Evolutionary conservation across 257 asterid species (phyloP).

Genomic region (Capsicum pubescens): DNA sequence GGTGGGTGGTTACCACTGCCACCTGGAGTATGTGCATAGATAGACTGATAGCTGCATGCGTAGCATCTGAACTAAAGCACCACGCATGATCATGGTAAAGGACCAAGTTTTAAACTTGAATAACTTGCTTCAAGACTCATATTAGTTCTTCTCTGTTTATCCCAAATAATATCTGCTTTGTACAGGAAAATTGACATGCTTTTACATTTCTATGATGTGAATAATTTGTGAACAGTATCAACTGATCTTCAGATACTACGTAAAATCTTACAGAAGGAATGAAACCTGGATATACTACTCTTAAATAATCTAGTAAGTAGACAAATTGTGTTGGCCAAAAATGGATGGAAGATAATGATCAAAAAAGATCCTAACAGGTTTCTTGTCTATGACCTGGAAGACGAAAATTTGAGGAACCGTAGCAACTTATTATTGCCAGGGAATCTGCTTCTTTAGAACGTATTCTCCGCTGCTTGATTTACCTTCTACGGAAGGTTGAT

Average conservation of each 20-base stretch:
- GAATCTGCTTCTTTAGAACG: conserved; percentile 25
- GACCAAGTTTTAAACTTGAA: conserved; percentile 9
- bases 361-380: conserved; percentile 10
- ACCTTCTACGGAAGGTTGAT: conserved; percentile 20
- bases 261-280: conserved; percentile 20
- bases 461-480: conserved; percentile 17
- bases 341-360: conserved; percentile 16
- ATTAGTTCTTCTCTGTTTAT: conserved; percentile 5
- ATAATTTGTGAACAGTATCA: conserved; percentile 12
- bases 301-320: conserved; percentile 5
- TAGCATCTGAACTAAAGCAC: neutral
- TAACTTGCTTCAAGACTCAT: conserved; percentile 12
- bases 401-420: conserved; percentile 5
- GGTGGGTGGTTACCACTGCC: too few relatives aligned
- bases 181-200: conserved; percentile 20
- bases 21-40: too few relatives aligned
- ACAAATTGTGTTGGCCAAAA: conserved; percentile 19
- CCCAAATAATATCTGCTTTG: conserved; percentile 18
- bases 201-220: conserved; percentile 21
- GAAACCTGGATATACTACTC: conserved; percentile 24
- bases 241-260: conserved; percentile 19
- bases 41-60: too few relatives aligned
- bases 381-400: conserved; percentile 26
- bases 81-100: conserved; percentile 20
- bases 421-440: conserved; percentile 28